These are phyloP conservation scores for Phaseolus coccineus DNA, from an alignment of 331 rosid genomes.

Conservation along the genomic window DNA sequence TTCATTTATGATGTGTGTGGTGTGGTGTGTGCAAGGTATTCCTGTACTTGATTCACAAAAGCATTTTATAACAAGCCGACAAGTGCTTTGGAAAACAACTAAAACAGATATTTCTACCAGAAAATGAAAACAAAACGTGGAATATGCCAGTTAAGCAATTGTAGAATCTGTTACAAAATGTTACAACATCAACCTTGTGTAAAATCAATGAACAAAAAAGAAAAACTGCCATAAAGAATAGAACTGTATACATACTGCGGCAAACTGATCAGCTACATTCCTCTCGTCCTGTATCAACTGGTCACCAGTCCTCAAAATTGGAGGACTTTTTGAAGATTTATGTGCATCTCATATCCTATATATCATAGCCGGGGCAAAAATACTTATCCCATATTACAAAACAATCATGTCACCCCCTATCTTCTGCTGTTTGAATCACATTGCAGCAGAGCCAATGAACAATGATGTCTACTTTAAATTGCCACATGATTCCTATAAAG, in stretches of 20 bases:
- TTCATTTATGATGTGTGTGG: not conserved
- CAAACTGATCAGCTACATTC: conserved; percentile 37
- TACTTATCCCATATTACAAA: conserved; percentile 15
- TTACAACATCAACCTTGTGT: conserved; percentile 35
- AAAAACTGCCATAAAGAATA: conserved; percentile 20
- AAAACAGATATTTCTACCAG: conserved; percentile 5
- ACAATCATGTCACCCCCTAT: conserved; percentile 33
- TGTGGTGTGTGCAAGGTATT: not conserved
- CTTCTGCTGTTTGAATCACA: conserved; percentile 30
- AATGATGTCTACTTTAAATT: conserved; percentile 26
- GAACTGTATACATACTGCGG: conserved; percentile 30
- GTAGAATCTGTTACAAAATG: conserved; percentile 27
- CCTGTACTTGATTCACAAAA: not conserved
- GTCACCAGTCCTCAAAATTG: conserved; percentile 29
- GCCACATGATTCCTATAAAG: conserved; percentile 30
- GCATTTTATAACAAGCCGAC: conserved; percentile 12
- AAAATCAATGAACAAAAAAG: conserved; percentile 31
- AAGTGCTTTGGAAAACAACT: conserved; percentile 1
- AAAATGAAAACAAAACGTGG: conserved; percentile 25
- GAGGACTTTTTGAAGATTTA: conserved; percentile 35
- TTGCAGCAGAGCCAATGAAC: conserved; percentile 39
- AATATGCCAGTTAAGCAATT: not conserved
- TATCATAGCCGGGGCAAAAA: conserved; percentile 25
- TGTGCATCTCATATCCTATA: conserved; percentile 44
- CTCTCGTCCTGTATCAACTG: conserved; percentile 32